Evolutionary conservation across 495 filamentous ascomycete genomes (phyloP).

Genomic region (Penicillium mononematosum): DNA sequence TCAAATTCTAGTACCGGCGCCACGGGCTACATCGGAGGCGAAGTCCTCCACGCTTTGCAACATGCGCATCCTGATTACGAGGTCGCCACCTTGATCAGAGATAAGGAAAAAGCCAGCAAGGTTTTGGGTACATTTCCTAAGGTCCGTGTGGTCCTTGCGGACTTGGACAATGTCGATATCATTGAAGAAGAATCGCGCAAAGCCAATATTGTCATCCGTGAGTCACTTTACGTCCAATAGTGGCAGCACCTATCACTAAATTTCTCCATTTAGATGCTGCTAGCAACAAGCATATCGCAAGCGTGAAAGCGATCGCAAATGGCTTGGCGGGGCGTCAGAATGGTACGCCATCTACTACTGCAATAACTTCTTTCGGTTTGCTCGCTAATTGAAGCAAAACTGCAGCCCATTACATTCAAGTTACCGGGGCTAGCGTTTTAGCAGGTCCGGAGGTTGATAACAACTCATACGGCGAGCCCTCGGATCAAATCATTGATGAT

Average conservation of each 20-base stretch:
- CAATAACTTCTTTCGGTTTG: neutral
- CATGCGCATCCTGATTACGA: slow-evolving; percentile 59
- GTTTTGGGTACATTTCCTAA: slow-evolving; percentile 52
- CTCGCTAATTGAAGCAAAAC: neutral
- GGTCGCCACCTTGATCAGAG: slow-evolving; percentile 54
- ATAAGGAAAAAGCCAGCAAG: slow-evolving; percentile 40
- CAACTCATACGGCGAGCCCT: slow-evolving; percentile 8
- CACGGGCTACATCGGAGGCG: slow-evolving; percentile 69
- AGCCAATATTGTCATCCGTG: slow-evolving; percentile 45
- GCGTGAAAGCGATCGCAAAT: slow-evolving; percentile 10
- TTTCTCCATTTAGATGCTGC: neutral
- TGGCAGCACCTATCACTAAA: neutral
- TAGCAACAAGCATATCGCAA: slow-evolving; percentile 8
- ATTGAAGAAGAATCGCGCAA: slow-evolving; percentile 42
- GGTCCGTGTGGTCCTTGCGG: slow-evolving; percentile 42
- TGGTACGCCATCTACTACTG: neutral
- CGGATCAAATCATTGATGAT: slow-evolving; percentile 7
- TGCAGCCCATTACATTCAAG: slow-evolving; percentile 9
- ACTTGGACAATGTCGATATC: slow-evolving; percentile 40
- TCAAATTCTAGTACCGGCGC: slow-evolving; percentile 43
- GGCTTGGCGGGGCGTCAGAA: slow-evolving; percentile 6
- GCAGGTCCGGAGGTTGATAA: slow-evolving; percentile 6
- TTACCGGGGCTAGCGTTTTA: slow-evolving; percentile 9
- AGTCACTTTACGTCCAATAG: neutral
- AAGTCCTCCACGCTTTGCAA: slow-evolving; percentile 53